These are phyloP conservation scores for Gamsiella multidivaricata DNA, from an alignment of 192 early-diverging fungal genomes.

Conservation along the genomic window DNA sequence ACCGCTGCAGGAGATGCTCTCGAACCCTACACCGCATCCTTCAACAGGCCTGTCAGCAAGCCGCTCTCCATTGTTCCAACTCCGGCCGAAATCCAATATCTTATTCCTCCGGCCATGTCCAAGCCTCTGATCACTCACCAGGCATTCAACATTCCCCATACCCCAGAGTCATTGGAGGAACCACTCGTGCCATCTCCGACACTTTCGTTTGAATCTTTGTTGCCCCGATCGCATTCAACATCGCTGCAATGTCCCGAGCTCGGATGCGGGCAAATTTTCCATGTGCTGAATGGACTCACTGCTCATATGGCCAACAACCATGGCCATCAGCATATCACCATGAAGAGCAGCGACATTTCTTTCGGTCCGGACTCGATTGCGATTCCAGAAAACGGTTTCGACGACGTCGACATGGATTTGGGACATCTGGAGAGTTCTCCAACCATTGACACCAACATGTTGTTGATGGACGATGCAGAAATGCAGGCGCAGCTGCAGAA, in stretches of 20 bases:
- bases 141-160: constrained; percentile 45
- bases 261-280: constrained; percentile 43
- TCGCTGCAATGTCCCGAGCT: constrained; percentile 38
- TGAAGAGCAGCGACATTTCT: constrained; percentile 15
- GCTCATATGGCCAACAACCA: constrained; percentile 50
- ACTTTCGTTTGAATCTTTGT: constrained; percentile 6
- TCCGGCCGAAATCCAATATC: constrained; percentile 20
- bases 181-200: constrained; percentile 10
- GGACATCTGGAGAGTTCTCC: constrained; percentile 17
- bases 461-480: constrained; percentile 19
- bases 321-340: constrained; percentile 41
- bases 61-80: constrained; percentile 17
- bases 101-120: not conserved
- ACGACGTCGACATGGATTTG: constrained; percentile 28
- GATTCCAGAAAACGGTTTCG: constrained; percentile 38
- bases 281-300: constrained; percentile 14
- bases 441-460: constrained; percentile 19
- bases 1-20: not conserved
- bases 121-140: constrained; percentile 22
- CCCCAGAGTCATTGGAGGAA: constrained; percentile 30
- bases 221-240: constrained; percentile 19
- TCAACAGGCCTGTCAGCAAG: not conserved
- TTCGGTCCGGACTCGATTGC: constrained; percentile 22
- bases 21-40: not conserved
- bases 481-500: constrained; percentile 22